Conservation (phyloP, 2,329 filamentous ascomycete genomes). For the Geosmithia morbida region DNA sequence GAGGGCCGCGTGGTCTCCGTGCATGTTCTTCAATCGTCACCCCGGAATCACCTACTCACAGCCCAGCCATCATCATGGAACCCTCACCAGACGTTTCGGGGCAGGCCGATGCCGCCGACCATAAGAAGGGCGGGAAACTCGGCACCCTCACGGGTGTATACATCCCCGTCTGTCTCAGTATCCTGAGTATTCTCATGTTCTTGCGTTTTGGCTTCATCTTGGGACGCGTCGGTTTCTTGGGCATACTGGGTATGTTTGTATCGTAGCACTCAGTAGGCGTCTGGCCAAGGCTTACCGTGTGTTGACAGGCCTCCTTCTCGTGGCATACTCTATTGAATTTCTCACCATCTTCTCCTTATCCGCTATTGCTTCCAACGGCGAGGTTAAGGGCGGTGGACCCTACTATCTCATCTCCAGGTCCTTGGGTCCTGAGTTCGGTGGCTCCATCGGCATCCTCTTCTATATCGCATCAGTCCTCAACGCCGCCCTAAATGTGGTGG, state of each 20-base stretch:
- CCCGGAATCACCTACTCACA: not conserved
- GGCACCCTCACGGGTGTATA: conserved; percentile 70
- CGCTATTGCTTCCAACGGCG: conserved; percentile 80
- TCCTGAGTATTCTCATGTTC: conserved; percentile 86
- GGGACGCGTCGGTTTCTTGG: conserved; percentile 64
- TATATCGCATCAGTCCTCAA: conserved; percentile 85
- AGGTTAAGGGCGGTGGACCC: conserved; percentile 73
- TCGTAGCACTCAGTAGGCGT: not conserved
- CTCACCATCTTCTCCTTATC: conserved; percentile 76
- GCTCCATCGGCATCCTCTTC: conserved; percentile 76
- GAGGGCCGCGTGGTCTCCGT: not conserved
- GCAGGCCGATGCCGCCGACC: conserved; percentile 11
- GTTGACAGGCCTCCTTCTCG: conserved; percentile 48
- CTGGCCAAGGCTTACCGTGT: not conserved
- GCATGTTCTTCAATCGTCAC: not conserved
- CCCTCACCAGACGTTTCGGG: not conserved
- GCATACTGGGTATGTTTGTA: conserved; percentile 54
- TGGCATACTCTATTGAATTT: conserved; percentile 71
- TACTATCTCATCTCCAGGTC: conserved; percentile 83
- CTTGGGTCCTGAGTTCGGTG: conserved; percentile 76
- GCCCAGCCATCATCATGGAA: not conserved
- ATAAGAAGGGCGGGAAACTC: conserved; percentile 43
- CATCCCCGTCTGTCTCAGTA: conserved; percentile 78
- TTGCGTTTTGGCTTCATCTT: conserved; percentile 75
- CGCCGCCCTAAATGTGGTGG: conserved; percentile 76